Evolutionary conservation across 148 eudicot genomes (phyloP), one percentile per base, ranked within the genome.

Genomic region (Camellia lanceoleosa): DNA sequence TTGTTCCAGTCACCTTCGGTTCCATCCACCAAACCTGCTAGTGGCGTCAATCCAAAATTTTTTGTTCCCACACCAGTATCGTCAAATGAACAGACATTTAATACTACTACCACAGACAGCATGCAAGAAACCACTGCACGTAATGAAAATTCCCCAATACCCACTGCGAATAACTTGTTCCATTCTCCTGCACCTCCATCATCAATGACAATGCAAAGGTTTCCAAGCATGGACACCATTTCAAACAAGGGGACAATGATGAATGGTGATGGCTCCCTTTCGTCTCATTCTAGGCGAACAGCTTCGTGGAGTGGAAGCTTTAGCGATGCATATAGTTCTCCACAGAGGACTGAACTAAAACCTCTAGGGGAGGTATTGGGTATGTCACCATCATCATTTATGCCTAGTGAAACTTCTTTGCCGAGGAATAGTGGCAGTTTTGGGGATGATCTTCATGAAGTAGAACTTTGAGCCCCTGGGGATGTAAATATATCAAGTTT

Each of bases 371-470:
- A 87, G 76, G 79, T 64, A 23, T 19, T 83, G 80, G 84, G 90
- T 64, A 83, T 84, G 85, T 85, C 90, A 13, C 86, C 92, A 2
- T 80, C 84, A 20, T 82, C 91, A 3, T 83, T 60, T 65, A 65
- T 80, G 82, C 81, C 81, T 14, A 81, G 62, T 81, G 82, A 77
- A 72, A 78, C 83, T 61, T 80, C 90, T 56, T 81, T 84, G n/a
- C 84, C 85, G 49, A 82, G 60, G 62, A 87, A 78, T 60, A 83
- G 83, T 62, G 93, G 92, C 83, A 85, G 85, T 82, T 85, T 82
- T 73, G 90, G 90, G 65, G 96, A 90, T 18, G 97, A 95, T 62
- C 91, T 93, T 71, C 93, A 93, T n/a, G 98, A 95, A 83, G 99
- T 95, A 30, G 91, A 95, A 78, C 93, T 93, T 65, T 95, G 83